Conservation (phyloP, 768 basidiomycete genomes). For the Dioszegia hungarica region DNA sequence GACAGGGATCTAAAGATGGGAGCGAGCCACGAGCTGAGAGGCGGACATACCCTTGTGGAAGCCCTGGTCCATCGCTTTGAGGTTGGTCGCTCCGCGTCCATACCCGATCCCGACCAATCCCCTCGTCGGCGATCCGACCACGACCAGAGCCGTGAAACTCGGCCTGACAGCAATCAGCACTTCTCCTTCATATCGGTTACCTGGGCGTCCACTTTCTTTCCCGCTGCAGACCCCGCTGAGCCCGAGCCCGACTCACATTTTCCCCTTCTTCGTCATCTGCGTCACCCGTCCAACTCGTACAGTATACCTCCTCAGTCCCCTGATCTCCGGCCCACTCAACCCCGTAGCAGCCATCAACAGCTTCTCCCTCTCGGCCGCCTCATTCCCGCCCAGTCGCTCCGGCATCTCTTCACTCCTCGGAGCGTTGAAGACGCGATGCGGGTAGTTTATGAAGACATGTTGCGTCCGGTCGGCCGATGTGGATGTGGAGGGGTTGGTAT, state of each 20-base stretch:
- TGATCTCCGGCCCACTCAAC: conserved; percentile 45
- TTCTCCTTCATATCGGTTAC: background rate
- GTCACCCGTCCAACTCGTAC: conserved; percentile 57
- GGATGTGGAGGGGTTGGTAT: conserved; percentile 9
- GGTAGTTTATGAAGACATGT: conserved; percentile 32
- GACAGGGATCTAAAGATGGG: too few relatives aligned
- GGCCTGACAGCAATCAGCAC: conserved; percentile 16
- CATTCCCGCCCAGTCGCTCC: conserved; percentile 19
- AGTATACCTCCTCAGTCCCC: conserved; percentile 47
- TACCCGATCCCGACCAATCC: conserved; percentile 47
- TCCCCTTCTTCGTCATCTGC: conserved; percentile 92
- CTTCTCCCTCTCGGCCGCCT: conserved; percentile 1
- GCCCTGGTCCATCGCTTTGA: conserved; percentile 36
- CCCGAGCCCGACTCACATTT: conserved; percentile 52
- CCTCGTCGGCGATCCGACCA: conserved; percentile 46
- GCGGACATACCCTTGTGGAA: conserved; percentile 39
- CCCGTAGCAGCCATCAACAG: conserved; percentile 36
- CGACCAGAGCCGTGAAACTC: conserved; percentile 32
- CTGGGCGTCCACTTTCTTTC: too few relatives aligned
- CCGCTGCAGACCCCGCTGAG: too few relatives aligned
- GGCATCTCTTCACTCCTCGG: conserved; percentile 10
- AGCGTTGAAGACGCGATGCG: conserved; percentile 20
- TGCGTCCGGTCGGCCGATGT: too few relatives aligned
- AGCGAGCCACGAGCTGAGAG: too few relatives aligned
- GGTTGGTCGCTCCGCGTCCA: conserved; percentile 37